Percentiles rank a stretch among this genome's conserved stretches.
phyloP scores from a whole-genome alignment of 441 rosid genomes.

The Theobroma grandiflorum region DNA sequence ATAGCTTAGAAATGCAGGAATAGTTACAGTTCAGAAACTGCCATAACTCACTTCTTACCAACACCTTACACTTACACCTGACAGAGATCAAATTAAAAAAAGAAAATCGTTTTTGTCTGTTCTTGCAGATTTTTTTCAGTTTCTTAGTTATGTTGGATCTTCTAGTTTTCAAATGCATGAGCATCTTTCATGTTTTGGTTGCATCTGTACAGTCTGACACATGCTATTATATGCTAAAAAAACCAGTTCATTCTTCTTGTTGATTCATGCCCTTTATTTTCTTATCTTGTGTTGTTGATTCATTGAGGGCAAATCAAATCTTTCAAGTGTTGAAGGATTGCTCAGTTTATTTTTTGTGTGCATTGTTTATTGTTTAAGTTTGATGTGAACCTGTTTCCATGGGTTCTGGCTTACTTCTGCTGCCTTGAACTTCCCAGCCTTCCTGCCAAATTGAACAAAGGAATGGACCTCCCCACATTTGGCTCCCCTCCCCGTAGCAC shows the following conservation, averaged over 20 bases:
- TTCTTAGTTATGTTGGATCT: slow-evolving; percentile 13
- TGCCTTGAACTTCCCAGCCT: slow-evolving; percentile 56
- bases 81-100: not conserved
- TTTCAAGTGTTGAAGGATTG: not conserved
- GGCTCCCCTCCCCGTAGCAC: slow-evolving; percentile 51
- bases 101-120: not conserved
- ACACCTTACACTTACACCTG: not conserved
- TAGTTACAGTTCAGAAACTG: not conserved
- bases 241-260: not conserved
- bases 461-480: slow-evolving; percentile 69
- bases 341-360: not conserved
- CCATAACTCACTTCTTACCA: not conserved
- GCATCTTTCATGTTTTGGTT: slow-evolving; percentile 4
- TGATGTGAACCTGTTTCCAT: not conserved
- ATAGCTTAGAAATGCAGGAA: slow-evolving; percentile 7
- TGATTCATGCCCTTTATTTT: not conserved
- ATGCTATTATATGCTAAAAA: not conserved
- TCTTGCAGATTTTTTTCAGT: not conserved
- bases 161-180: slow-evolving; percentile 12
- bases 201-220: not conserved
- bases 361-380: not conserved
- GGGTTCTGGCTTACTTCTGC: slow-evolving; percentile 13
- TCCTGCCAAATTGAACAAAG: slow-evolving; percentile 60
- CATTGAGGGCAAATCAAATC: not conserved
- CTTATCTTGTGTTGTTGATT: not conserved